Percentiles rank a stretch among this genome's conserved stretches.
Evolutionary conservation across 208 protist genomes (phyloP).

Genomic region (Borovskyia barvae): DNA sequence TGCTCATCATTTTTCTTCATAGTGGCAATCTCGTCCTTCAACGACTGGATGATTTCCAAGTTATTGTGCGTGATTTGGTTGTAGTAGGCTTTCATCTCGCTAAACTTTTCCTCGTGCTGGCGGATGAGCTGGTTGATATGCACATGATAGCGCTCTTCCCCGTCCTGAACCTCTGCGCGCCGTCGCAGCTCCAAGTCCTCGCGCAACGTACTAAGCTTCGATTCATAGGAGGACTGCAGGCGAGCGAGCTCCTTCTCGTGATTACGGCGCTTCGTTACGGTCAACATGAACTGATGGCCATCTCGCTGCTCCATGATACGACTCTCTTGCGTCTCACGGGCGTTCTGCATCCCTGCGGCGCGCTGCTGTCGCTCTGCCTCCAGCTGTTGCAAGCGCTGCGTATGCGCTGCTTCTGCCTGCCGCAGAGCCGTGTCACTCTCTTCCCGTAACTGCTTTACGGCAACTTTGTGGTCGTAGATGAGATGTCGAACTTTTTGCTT

Average conservation of each 20-base stretch:
- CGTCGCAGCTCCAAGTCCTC: slow-evolving; percentile 92
- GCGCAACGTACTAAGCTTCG: slow-evolving; percentile 85
- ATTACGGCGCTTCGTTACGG: slow-evolving; percentile 82
- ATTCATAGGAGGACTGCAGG: slow-evolving; percentile 84
- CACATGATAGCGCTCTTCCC: slow-evolving; percentile 95
- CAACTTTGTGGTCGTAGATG: slow-evolving; percentile 93
- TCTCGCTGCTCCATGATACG: slow-evolving; percentile 83
- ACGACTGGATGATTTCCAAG: slow-evolving; percentile 96
- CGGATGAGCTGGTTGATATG: slow-evolving; percentile 96
- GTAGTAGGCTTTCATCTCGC: slow-evolving; percentile 98
- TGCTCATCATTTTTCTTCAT: slow-evolving; percentile 95
- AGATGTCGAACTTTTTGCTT: slow-evolving; percentile 97
- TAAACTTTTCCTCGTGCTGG: slow-evolving; percentile 95
- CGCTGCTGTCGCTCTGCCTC: slow-evolving; percentile 58
- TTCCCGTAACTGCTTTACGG: slow-evolving; percentile 89
- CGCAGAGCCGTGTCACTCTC: slow-evolving; percentile 87
- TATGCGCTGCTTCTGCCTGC: slow-evolving; percentile 79
- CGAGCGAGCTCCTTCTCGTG: slow-evolving; percentile 85
- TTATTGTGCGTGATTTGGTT: slow-evolving; percentile 98
- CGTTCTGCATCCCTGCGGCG: slow-evolving; percentile 50
- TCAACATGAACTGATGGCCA: slow-evolving; percentile 87
- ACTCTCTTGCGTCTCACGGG: slow-evolving; percentile 76
- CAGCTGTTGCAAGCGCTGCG: slow-evolving; percentile 71
- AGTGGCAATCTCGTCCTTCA: slow-evolving; percentile 95
- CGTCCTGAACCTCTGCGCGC: slow-evolving; percentile 93